Evolutionary conservation across 2,329 filamentous ascomycete genomes (phyloP).

Genomic region (Pseudogymnoascus sp.): DNA sequence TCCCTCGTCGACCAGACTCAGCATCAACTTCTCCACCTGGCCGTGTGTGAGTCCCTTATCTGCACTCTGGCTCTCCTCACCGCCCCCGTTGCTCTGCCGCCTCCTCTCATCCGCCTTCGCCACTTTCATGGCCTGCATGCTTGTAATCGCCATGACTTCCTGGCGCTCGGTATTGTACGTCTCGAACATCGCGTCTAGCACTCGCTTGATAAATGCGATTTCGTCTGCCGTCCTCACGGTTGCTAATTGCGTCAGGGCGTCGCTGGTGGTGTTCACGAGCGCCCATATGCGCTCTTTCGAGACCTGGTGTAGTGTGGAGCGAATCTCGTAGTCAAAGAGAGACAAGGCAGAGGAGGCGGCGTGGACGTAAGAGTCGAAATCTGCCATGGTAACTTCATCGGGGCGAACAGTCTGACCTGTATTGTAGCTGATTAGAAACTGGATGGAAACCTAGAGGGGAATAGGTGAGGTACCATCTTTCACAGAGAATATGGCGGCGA

Average conservation of each 20-base stretch:
- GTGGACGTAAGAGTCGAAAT: slow-evolving; percentile 62
- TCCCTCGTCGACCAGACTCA: slow-evolving; percentile 64
- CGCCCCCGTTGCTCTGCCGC: slow-evolving; percentile 15
- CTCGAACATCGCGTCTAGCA: slow-evolving; percentile 89
- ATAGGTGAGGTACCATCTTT: slow-evolving; percentile 20
- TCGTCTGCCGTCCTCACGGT: slow-evolving; percentile 76
- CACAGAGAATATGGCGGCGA: slow-evolving; percentile 66
- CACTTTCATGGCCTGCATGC: slow-evolving; percentile 73
- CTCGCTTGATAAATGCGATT: slow-evolving; percentile 78
- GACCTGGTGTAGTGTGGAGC: slow-evolving; percentile 62
- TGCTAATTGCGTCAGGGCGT: slow-evolving; percentile 77
- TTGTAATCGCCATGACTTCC: slow-evolving; percentile 76
- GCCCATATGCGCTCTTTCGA: slow-evolving; percentile 65
- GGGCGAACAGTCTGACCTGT: slow-evolving; percentile 41
- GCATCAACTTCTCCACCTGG: slow-evolving; percentile 68
- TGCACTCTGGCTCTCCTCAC: slow-evolving; percentile 26
- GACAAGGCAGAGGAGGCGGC: slow-evolving; percentile 66
- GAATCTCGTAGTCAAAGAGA: slow-evolving; percentile 80
- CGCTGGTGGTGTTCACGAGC: slow-evolving; percentile 80
- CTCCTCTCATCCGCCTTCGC: slow-evolving; percentile 40
- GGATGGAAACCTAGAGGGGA: neutral
- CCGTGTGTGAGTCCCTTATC: slow-evolving; percentile 61
- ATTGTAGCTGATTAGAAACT: slow-evolving; percentile 3
- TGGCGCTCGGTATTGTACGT: slow-evolving; percentile 71
- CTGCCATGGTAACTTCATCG: slow-evolving; percentile 59